A percentile compares a stretch with the other conserved stretches of the same genome.
phyloP scores from a whole-genome alignment of 75 land plant species.

The Sequoia sempervirens region DNA sequence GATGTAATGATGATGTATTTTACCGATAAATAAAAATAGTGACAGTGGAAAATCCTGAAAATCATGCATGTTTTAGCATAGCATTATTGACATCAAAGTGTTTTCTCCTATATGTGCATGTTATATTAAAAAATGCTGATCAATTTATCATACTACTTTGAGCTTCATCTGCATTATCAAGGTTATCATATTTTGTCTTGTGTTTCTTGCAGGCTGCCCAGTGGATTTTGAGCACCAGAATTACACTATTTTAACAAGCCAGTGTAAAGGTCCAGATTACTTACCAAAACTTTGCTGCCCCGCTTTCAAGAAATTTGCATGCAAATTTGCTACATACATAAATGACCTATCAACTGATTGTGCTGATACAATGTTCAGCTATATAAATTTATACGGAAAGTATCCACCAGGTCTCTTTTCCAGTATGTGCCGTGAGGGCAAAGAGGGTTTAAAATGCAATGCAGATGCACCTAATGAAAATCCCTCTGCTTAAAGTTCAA shows the following conservation, averaged over 20 bases:
- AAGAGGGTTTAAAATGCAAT: constrained; percentile 40
- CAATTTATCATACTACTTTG: background rate
- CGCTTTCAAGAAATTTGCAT: constrained; percentile 50
- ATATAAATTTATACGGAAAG: constrained; percentile 52
- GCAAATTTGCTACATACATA: constrained; percentile 36
- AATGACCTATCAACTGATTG: constrained; percentile 50
- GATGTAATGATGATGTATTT: background rate
- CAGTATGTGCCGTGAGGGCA: constrained; percentile 37
- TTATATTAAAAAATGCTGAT: background rate
- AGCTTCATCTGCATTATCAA: background rate
- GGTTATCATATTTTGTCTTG: background rate
- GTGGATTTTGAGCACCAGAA: constrained; percentile 45
- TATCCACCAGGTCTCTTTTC: constrained; percentile 62
- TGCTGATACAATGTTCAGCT: constrained; percentile 50
- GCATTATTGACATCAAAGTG: background rate
- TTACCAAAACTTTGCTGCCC: constrained; percentile 28
- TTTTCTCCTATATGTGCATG: background rate
- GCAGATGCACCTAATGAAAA: background rate
- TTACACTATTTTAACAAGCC: constrained; percentile 63
- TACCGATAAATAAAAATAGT: background rate
- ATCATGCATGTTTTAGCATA: background rate
- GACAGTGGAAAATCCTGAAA: background rate
- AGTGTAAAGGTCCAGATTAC: constrained; percentile 51
- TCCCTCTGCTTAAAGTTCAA: background rate
- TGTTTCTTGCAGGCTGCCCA: constrained; percentile 41